Evolutionary conservation across 2,329 filamentous ascomycete species (phyloP).

Genomic region (Fusarium irregulare): DNA sequence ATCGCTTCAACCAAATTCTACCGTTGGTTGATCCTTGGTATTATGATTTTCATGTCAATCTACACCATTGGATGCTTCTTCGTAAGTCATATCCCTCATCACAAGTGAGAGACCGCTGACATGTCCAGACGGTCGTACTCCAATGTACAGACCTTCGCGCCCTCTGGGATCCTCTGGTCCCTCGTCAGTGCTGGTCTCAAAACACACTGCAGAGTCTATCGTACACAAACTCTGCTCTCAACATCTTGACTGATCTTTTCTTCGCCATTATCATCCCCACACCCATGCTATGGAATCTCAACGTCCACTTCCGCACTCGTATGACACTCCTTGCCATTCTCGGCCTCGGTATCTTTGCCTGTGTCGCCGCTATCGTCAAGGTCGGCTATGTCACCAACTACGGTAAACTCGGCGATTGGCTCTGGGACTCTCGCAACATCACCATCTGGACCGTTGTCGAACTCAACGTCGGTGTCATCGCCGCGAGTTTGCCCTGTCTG

Average conservation of each 20-base stretch:
- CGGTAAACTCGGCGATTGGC: slow-evolving; percentile 54
- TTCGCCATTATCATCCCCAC: slow-evolving; percentile 55
- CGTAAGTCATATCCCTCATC: slow-evolving; percentile 29
- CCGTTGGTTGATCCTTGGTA: slow-evolving; percentile 50
- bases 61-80: slow-evolving; percentile 53
- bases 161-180: slow-evolving; percentile 56
- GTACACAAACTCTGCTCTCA: slow-evolving; percentile 55
- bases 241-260: slow-evolving; percentile 53
- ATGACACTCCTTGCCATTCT: slow-evolving; percentile 55
- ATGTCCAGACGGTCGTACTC: slow-evolving; percentile 54
- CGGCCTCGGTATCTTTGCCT: slow-evolving; percentile 58
- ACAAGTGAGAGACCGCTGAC: background rate
- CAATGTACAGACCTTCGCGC: slow-evolving; percentile 60
- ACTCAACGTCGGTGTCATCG: slow-evolving; percentile 53
- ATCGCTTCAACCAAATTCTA: slow-evolving; percentile 54
- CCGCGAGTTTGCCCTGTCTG: slow-evolving; percentile 51
- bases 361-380: slow-evolving; percentile 57
- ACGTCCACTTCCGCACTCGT: slow-evolving; percentile 57
- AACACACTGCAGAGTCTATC: slow-evolving; percentile 55
- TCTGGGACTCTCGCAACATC: slow-evolving; percentile 60
- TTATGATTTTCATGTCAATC: slow-evolving; percentile 53
- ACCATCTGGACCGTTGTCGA: slow-evolving; percentile 59
- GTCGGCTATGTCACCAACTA: slow-evolving; percentile 53
- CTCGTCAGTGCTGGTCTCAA: slow-evolving; percentile 56
- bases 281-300: slow-evolving; percentile 54